Conservation (phyloP, 225 moss, liverwort and hornwort species). For the Polytrichum formosum region DNA sequence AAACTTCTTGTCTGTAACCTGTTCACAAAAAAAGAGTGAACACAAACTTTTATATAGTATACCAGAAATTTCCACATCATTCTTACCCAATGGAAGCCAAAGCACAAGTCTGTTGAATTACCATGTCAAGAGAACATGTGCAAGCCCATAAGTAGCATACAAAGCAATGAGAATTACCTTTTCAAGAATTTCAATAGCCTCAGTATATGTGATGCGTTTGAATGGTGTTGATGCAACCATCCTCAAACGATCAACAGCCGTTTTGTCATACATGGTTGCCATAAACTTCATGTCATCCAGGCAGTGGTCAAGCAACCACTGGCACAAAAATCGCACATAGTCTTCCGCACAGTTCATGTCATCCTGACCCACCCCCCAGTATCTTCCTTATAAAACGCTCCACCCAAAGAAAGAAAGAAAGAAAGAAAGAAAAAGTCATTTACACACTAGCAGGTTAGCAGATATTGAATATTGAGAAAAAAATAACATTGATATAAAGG, state of each 20-base stretch:
- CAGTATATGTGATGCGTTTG: constrained; percentile 70
- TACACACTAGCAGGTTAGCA: too few relatives aligned
- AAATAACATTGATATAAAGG: too few relatives aligned
- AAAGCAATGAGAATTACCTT: constrained; percentile 38
- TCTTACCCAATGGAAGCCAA: too few relatives aligned
- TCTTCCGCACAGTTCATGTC: constrained; percentile 98
- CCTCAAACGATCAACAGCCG: constrained; percentile 71
- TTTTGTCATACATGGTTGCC: constrained; percentile 59
- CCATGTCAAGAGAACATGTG: too few relatives aligned
- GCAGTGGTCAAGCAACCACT: constrained; percentile 91
- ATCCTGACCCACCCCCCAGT: constrained; percentile 31
- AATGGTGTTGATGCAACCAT: constrained; percentile 93
- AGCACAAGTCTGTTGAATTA: too few relatives aligned
- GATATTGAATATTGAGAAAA: too few relatives aligned
- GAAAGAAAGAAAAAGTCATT: too few relatives aligned
- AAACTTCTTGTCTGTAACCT: constrained; percentile 90
- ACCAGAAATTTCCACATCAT: too few relatives aligned
- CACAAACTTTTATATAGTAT: too few relatives aligned
- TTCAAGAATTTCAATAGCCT: constrained; percentile 64
- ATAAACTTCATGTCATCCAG: constrained; percentile 86
- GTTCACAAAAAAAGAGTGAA: not conserved
- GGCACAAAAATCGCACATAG: constrained; percentile 82
- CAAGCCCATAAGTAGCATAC: too few relatives aligned
- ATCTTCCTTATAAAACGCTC: too few relatives aligned
- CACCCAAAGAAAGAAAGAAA: too few relatives aligned